These are phyloP conservation scores for Penicillium sp. DNA, from an alignment of 2,329 filamentous ascomycete genomes.

Conservation along the genomic window DNA sequence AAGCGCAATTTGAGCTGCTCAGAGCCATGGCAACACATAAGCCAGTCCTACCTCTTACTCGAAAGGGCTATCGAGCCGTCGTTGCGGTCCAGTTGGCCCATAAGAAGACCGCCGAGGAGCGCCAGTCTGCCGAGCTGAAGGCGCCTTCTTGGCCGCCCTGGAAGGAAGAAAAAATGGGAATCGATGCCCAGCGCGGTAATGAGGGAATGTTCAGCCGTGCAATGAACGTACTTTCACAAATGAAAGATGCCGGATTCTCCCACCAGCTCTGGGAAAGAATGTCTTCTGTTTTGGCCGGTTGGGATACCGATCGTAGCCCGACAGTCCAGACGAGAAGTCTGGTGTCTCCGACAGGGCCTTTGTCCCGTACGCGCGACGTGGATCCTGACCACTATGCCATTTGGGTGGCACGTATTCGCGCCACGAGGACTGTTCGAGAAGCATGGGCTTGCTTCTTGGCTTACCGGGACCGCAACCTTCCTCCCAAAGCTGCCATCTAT, in stretches of 20 bases:
- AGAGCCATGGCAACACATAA: constrained; percentile 52
- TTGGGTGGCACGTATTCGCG: constrained; percentile 55
- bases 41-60: constrained; percentile 53
- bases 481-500: constrained; percentile 44
- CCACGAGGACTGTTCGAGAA: constrained; percentile 58
- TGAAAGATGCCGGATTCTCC: constrained; percentile 57
- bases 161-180: constrained; percentile 57
- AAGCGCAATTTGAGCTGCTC: constrained; percentile 54
- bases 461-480: constrained; percentile 44
- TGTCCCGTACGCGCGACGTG: constrained; percentile 4
- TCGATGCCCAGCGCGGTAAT: constrained; percentile 54
- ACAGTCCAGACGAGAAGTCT: constrained; percentile 56
- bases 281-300: constrained; percentile 54
- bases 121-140: constrained; percentile 56
- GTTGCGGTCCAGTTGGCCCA: constrained; percentile 54
- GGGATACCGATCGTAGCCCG: constrained; percentile 59
- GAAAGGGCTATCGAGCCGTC: constrained; percentile 54
- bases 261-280: constrained; percentile 49
- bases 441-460: constrained; percentile 61
- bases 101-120: constrained; percentile 52
- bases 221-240: constrained; percentile 51
- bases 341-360: constrained; percentile 29
- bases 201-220: constrained; percentile 55
- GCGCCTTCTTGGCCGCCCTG: constrained; percentile 60
- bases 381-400: constrained; percentile 30